Evolutionary conservation across 2,329 filamentous ascomycete genomes (phyloP).

Genomic region (Gaeumannomyces tritici): DNA sequence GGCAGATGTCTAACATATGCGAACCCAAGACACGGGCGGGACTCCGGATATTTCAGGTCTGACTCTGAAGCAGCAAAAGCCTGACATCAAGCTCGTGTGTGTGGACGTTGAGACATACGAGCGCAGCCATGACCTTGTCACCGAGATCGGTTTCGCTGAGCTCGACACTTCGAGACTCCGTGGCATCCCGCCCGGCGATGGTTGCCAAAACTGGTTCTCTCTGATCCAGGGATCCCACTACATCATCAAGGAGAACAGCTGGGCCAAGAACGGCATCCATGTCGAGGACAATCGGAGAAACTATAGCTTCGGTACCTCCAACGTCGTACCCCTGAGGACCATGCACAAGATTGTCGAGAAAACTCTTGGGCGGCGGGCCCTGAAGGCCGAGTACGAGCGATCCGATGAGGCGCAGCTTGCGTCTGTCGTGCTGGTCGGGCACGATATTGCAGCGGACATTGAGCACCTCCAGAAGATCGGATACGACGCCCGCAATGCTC

Average conservation of each 20-base stretch:
- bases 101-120: constrained; percentile 84
- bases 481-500: constrained; percentile 44
- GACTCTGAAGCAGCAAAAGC: constrained; percentile 36
- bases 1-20: not conserved
- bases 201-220: constrained; percentile 56
- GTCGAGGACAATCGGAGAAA: constrained; percentile 62
- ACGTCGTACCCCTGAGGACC: constrained; percentile 25
- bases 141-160: constrained; percentile 77
- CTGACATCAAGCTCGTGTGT: constrained; percentile 59
- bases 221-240: constrained; percentile 66
- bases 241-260: constrained; percentile 58
- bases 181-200: constrained; percentile 46
- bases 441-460: constrained; percentile 61
- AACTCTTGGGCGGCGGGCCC: constrained; percentile 1
- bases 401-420: constrained; percentile 8
- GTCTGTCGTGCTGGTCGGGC: constrained; percentile 68
- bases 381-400: not conserved
- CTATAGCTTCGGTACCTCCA: constrained; percentile 61
- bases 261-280: constrained; percentile 57
- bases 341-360: constrained; percentile 22
- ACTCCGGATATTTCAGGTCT: constrained; percentile 10
- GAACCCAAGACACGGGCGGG: not conserved
- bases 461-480: constrained; percentile 56
- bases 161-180: constrained; percentile 58
- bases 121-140: constrained; percentile 52